Evolutionary conservation across 208 protist species (phyloP).

Genomic region (Borovskyia barvae): DNA sequence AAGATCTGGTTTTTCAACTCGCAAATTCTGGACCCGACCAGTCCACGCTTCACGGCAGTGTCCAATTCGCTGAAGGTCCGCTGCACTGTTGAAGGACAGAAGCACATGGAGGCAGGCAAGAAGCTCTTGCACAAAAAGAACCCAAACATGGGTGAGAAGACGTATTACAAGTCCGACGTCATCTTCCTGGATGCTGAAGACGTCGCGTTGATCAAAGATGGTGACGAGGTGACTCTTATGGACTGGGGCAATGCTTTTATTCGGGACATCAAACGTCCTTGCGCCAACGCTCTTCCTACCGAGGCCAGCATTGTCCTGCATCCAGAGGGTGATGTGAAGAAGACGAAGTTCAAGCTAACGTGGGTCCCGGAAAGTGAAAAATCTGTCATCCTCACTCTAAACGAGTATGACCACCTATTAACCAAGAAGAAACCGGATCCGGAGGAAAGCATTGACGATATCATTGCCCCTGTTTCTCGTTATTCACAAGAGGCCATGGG

Average conservation of each 20-base stretch:
- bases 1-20: slow-evolving; percentile 99
- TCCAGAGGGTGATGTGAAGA: slow-evolving; percentile 95
- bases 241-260: slow-evolving; percentile 97
- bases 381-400: slow-evolving; percentile 67
- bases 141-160: slow-evolving; percentile 92
- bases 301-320: slow-evolving; percentile 82
- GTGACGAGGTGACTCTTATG: slow-evolving; percentile 98
- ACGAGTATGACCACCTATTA: slow-evolving; percentile 97
- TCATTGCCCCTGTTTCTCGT: slow-evolving; percentile 91
- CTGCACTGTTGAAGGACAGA: slow-evolving; percentile 74
- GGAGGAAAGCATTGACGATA: slow-evolving; percentile 91
- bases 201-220: slow-evolving; percentile 84
- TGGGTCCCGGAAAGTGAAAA: slow-evolving; percentile 93
- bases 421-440: slow-evolving; percentile 96
- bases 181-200: slow-evolving; percentile 95
- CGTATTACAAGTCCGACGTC: slow-evolving; percentile 77
- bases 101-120: slow-evolving; percentile 51
- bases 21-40: slow-evolving; percentile 96
- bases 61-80: slow-evolving; percentile 74
- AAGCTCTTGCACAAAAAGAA: slow-evolving; percentile 95
- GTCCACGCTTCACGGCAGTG: slow-evolving; percentile 96
- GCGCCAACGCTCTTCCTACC: slow-evolving; percentile 39
- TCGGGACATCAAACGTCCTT: slow-evolving; percentile 62
- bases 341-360: slow-evolving; percentile 98
- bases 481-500: slow-evolving; percentile 76